These are phyloP conservation scores for Claviceps capensis DNA, from an alignment of 2,329 filamentous ascomycete species.

Conservation along the genomic window DNA sequence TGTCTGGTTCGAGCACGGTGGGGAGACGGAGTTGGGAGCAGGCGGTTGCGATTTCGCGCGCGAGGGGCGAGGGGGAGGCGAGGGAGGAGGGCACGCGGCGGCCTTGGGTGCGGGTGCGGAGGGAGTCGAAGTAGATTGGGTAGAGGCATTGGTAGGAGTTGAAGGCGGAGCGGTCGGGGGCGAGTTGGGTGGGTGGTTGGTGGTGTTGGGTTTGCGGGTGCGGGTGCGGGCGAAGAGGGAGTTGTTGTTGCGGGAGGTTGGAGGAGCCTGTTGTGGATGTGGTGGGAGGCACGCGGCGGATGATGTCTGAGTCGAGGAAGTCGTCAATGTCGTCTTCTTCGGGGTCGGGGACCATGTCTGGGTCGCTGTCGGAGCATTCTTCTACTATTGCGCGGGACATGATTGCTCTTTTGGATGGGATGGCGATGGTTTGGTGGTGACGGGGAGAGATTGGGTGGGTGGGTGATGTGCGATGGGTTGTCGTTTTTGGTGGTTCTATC, in stretches of 20 bases:
- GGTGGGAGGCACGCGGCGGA: constrained; percentile 27
- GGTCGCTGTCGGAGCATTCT: constrained; percentile 76
- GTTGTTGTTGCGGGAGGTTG: constrained; percentile 3
- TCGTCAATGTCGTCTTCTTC: constrained; percentile 72
- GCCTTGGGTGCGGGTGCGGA: constrained; percentile 61
- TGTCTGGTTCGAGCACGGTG: constrained; percentile 77
- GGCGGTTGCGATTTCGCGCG: constrained; percentile 80
- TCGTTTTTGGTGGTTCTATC: too few species aligned
- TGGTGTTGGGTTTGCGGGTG: constrained; percentile 11
- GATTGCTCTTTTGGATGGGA: constrained; percentile 1
- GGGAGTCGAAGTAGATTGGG: constrained; percentile 84
- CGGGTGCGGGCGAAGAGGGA: too few species aligned
- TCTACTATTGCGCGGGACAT: constrained; percentile 87
- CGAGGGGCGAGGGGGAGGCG: constrained; percentile 74
- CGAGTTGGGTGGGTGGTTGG: constrained; percentile 17
- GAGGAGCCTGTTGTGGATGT: neutral
- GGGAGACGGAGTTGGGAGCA: constrained; percentile 57
- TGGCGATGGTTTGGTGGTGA: too few species aligned
- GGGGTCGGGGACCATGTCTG: constrained; percentile 55
- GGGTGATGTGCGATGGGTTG: too few species aligned
- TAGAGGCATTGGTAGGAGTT: constrained; percentile 82
- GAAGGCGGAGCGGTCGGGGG: constrained; percentile 40
- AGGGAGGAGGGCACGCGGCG: constrained; percentile 60
- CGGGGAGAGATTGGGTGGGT: too few species aligned
- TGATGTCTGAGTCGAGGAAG: constrained; percentile 43